Conservation (phyloP, 192 early-diverging fungal genomes). For the Haplosporangium gracile region DNA sequence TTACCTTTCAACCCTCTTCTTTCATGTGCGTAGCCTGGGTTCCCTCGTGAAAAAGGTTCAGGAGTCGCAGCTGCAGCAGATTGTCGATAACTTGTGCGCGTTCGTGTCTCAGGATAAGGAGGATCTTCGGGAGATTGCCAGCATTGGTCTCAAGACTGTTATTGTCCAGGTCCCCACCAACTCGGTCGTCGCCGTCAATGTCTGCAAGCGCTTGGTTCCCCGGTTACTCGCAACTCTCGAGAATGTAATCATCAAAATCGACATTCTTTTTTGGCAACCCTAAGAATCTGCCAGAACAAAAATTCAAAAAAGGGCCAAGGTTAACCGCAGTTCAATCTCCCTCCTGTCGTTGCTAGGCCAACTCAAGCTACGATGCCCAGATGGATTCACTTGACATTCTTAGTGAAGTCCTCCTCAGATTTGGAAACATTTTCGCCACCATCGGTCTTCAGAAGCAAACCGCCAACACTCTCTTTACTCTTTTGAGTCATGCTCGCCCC, state of each 20-base stretch:
- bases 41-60: constrained; percentile 83
- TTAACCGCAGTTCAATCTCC: neutral
- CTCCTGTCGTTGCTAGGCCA: constrained; percentile 31
- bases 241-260: constrained; percentile 55
- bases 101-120: constrained; percentile 72
- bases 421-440: constrained; percentile 70
- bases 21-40: constrained; percentile 66
- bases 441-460: constrained; percentile 67
- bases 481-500: constrained; percentile 77
- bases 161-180: constrained; percentile 76
- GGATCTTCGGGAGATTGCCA: constrained; percentile 84
- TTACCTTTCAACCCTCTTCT: neutral
- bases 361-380: constrained; percentile 65
- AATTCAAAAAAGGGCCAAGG: neutral
- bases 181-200: constrained; percentile 60
- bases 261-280: neutral
- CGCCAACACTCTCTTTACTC: constrained; percentile 73
- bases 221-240: constrained; percentile 73
- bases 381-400: constrained; percentile 85
- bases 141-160: constrained; percentile 88
- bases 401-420: constrained; percentile 77
- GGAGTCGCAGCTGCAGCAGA: constrained; percentile 74
- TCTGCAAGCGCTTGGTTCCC: constrained; percentile 77
- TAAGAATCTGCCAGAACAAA: neutral
- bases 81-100: constrained; percentile 78